Evolutionary conservation across 1,139 yeast genomes (phyloP).

Genomic region (Wickerhamiella pararugosa): DNA sequence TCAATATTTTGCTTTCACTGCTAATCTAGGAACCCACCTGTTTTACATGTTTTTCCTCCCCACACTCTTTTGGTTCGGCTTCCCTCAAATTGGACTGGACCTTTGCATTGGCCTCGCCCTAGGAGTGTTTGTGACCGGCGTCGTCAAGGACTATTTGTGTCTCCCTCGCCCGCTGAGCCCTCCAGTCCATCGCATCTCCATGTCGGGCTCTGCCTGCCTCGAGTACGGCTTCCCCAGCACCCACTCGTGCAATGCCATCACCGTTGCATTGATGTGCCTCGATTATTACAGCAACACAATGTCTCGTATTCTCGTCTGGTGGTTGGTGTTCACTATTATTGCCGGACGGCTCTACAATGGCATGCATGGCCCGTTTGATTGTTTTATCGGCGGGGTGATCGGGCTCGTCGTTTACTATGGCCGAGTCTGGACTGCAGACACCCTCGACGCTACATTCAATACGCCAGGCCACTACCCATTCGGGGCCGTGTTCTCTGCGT

Average conservation of each 20-base stretch:
- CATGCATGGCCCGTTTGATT: conserved; percentile 88
- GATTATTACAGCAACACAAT: conserved; percentile 4
- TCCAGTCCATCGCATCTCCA: conserved; percentile 76
- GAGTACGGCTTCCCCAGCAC: conserved; percentile 95
- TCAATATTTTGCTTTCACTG: conserved; percentile 72
- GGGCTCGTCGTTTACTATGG: conserved; percentile 33
- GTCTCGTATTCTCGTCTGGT: conserved; percentile 19
- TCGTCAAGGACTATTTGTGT: conserved; percentile 69
- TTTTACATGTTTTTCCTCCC: conserved; percentile 86
- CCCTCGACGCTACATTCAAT: not conserved
- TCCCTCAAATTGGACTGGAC: conserved; percentile 40
- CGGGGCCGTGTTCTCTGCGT: not conserved
- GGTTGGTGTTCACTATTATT: conserved; percentile 51
- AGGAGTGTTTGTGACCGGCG: conserved; percentile 72
- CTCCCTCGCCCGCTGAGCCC: conserved; percentile 89
- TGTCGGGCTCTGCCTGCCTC: conserved; percentile 75
- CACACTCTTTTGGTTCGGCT: conserved; percentile 73
- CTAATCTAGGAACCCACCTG: conserved; percentile 84
- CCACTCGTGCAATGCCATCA: conserved; percentile 86
- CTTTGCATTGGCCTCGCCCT: conserved; percentile 64
- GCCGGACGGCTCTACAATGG: conserved; percentile 87
- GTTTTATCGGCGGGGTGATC: conserved; percentile 46
- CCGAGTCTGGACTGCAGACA: not conserved
- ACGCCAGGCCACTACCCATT: not conserved
- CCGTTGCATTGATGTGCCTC: conserved; percentile 43